Evolutionary conservation across 768 basidiomycete species (phyloP).

Genomic region (Pulveroboletus ravenelii): DNA sequence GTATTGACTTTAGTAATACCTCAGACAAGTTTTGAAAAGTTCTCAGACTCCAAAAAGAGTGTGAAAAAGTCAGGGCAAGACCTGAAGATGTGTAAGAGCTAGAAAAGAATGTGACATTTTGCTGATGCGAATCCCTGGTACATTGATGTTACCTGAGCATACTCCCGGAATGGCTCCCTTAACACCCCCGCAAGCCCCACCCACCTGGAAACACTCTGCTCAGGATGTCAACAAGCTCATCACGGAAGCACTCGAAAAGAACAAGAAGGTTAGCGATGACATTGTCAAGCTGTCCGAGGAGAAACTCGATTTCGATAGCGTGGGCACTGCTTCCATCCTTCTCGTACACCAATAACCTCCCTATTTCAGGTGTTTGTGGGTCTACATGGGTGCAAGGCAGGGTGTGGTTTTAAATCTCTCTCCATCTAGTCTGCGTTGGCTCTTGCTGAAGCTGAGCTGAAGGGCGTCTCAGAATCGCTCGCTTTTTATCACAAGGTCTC

Average conservation of each 20-base stretch:
- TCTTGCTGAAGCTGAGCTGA: conserved; percentile 51
- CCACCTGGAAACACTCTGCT: conserved; percentile 60
- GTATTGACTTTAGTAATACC: too few relatives aligned
- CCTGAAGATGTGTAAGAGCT: too few relatives aligned
- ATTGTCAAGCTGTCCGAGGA: conserved; percentile 54
- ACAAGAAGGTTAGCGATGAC: conserved; percentile 52
- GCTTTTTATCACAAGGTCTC: conserved; percentile 81
- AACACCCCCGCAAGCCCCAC: conserved; percentile 61
- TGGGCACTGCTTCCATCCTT: conserved; percentile 30
- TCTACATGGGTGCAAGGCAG: conserved; percentile 5
- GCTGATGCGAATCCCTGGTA: not conserved
- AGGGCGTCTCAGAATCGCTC: conserved; percentile 50
- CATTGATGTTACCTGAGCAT: not conserved
- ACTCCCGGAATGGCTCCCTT: conserved; percentile 39
- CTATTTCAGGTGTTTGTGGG: conserved; percentile 65
- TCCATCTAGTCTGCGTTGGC: conserved; percentile 52
- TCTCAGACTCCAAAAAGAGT: too few relatives aligned
- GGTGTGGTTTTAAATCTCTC: conserved; percentile 6
- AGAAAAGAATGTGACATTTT: too few relatives aligned
- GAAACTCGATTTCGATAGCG: conserved; percentile 63
- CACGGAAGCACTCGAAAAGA: conserved; percentile 52
- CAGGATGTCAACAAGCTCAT: conserved; percentile 55
- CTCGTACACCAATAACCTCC: not conserved
- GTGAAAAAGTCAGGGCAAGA: too few relatives aligned
- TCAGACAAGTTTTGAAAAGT: too few relatives aligned